Conservation (phyloP, 2,329 filamentous ascomycete genomes). For the Fusarium lateritium region DNA sequence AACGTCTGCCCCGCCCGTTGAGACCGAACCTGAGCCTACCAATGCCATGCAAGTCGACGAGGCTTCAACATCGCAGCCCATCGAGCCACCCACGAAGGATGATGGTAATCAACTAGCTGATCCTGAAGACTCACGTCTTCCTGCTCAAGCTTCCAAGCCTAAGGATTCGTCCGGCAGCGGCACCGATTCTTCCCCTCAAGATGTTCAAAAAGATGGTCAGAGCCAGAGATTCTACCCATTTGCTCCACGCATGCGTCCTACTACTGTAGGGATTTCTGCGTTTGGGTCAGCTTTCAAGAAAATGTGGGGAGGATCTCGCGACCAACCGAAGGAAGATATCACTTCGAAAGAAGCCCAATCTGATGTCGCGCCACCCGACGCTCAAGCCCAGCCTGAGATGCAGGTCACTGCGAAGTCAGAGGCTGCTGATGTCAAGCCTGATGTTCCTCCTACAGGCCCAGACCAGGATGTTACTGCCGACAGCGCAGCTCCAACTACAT, state of each 20-base stretch:
- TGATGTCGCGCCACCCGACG: neutral
- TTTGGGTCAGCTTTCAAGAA: constrained; percentile 36
- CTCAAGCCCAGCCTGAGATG: constrained; percentile 1
- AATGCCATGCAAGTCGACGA: constrained; percentile 2
- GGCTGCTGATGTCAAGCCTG: constrained; percentile 12
- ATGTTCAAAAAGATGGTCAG: constrained; percentile 27
- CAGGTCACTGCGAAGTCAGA: constrained; percentile 16
- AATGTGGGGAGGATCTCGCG: constrained; percentile 42
- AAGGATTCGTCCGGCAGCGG: constrained; percentile 25
- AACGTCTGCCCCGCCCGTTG: neutral
- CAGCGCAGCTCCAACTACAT: constrained; percentile 3
- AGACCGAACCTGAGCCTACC: constrained; percentile 1
- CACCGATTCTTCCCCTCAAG: constrained; percentile 15
- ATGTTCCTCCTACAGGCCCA: neutral
- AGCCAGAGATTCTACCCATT: constrained; percentile 43
- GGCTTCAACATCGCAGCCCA: neutral
- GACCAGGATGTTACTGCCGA: constrained; percentile 14
- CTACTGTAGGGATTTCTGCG: constrained; percentile 33
- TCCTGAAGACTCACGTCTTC: constrained; percentile 7
- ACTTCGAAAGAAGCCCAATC: constrained; percentile 1
- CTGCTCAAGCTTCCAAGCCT: constrained; percentile 8
- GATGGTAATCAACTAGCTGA: constrained; percentile 5
- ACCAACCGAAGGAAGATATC: constrained; percentile 20
- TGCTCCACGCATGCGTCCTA: constrained; percentile 39
- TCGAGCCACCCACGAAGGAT: constrained; percentile 3